These are phyloP conservation scores for Sporothrix luriei DNA, from an alignment of 2,329 filamentous ascomycete genomes.

Conservation along the genomic window DNA sequence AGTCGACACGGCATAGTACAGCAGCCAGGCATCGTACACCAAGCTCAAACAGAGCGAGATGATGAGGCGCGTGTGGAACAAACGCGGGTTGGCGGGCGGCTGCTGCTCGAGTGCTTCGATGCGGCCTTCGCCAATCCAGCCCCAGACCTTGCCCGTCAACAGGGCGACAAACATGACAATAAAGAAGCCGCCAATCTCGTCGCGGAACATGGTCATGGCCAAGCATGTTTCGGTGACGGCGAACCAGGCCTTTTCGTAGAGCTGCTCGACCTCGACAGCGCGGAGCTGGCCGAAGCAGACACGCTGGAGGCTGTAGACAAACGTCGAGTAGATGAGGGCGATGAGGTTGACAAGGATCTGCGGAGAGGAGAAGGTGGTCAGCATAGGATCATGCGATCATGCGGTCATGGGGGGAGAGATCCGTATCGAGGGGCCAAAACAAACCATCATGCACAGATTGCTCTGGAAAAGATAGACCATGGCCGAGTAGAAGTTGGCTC, in stretches of 20 bases:
- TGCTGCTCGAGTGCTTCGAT: slow-evolving; percentile 96
- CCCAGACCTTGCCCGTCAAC: slow-evolving; percentile 94
- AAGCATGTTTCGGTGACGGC: slow-evolving; percentile 95
- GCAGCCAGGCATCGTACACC: slow-evolving; percentile 75
- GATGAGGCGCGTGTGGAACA: slow-evolving; percentile 84
- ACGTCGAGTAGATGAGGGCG: slow-evolving; percentile 75
- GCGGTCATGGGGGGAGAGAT: background rate
- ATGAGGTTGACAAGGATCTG: slow-evolving; percentile 90
- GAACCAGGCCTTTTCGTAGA: slow-evolving; percentile 98
- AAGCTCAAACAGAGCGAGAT: slow-evolving; percentile 78
- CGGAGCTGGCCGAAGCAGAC: slow-evolving; percentile 88
- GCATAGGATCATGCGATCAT: background rate
- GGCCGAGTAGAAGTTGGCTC: slow-evolving; percentile 97
- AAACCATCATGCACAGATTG: slow-evolving; percentile 89
- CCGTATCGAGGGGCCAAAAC: slow-evolving; percentile 38
- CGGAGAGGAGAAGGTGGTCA: background rate
- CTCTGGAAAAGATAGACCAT: slow-evolving; percentile 96
- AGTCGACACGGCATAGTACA: slow-evolving; percentile 77
- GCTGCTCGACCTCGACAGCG: slow-evolving; percentile 91
- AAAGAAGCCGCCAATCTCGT: slow-evolving; percentile 93
- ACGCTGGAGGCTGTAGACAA: slow-evolving; percentile 85
- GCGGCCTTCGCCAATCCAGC: slow-evolving; percentile 94
- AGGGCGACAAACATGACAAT: slow-evolving; percentile 94
- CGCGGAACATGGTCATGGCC: slow-evolving; percentile 97
- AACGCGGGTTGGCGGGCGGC: slow-evolving; percentile 79